Conservation (phyloP, 768 basidiomycete species). For the Heimioporus sp. region DNA sequence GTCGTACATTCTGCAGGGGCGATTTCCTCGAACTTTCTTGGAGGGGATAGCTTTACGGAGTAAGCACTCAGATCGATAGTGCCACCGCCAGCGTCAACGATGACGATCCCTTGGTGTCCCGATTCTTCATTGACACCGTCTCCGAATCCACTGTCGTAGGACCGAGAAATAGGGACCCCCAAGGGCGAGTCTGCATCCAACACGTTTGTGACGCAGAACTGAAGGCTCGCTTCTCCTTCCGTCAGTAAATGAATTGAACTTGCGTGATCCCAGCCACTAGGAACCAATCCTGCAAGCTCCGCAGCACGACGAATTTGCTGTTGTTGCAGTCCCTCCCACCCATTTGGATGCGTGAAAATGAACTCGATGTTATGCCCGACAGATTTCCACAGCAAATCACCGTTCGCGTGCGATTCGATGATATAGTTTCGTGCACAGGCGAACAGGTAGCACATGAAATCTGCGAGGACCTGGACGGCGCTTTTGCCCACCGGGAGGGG, state of each 20-base stretch:
- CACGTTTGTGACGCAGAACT: constrained; percentile 40
- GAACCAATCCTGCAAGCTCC: constrained; percentile 23
- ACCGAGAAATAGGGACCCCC: neutral
- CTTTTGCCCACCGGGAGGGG: constrained; percentile 22
- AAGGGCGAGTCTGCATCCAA: constrained; percentile 32
- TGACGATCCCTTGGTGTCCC: constrained; percentile 36
- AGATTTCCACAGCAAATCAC: constrained; percentile 21
- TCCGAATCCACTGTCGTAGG: neutral
- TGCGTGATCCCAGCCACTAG: constrained; percentile 3
- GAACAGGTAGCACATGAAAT: constrained; percentile 30
- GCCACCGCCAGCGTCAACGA: constrained; percentile 47
- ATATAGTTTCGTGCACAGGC: constrained; percentile 22
- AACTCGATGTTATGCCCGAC: constrained; percentile 20
- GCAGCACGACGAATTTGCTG: constrained; percentile 27
- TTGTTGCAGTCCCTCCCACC: constrained; percentile 32
- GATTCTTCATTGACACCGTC: constrained; percentile 1
- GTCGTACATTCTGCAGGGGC: constrained; percentile 29
- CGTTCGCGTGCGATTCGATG: constrained; percentile 27
- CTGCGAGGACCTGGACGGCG: constrained; percentile 20
- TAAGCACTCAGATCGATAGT: constrained; percentile 40
- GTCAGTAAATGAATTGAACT: constrained; percentile 23
- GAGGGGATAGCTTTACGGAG: constrained; percentile 21
- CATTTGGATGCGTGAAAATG: constrained; percentile 30
- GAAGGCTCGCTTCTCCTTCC: constrained; percentile 26
- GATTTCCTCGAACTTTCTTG: constrained; percentile 33